These are phyloP conservation scores for Silene noctiflora DNA, from an alignment of 179 eudicot genomes.

Conservation along the genomic window DNA sequence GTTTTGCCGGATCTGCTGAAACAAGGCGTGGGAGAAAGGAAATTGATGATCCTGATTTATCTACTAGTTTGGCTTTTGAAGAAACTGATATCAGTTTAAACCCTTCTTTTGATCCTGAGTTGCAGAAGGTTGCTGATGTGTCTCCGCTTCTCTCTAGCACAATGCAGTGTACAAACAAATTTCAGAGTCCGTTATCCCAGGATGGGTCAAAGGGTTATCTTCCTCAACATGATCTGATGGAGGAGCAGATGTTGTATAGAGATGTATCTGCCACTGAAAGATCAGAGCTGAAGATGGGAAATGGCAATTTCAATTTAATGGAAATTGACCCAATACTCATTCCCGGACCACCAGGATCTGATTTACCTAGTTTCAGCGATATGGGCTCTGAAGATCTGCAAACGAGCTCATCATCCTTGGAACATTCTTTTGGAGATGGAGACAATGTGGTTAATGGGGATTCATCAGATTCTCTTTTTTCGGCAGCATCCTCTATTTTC, in stretches of 20 bases:
- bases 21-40: constrained; percentile 24
- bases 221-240: constrained; percentile 23
- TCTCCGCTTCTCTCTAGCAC: constrained; percentile 16
- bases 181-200: constrained; percentile 26
- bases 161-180: constrained; percentile 18
- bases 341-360: constrained; percentile 95
- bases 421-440: constrained; percentile 45
- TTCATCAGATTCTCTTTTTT: constrained; percentile 51
- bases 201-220: constrained; percentile 22
- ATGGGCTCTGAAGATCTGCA: constrained; percentile 66
- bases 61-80: constrained; percentile 25
- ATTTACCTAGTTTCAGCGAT: constrained; percentile 74
- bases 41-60: constrained; percentile 27
- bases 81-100: constrained; percentile 30
- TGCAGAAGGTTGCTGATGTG: constrained; percentile 22
- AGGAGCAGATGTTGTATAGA: constrained; percentile 32
- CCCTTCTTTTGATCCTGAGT: constrained; percentile 35
- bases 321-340: constrained; percentile 72
- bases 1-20: constrained; percentile 16
- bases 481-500: constrained; percentile 52
- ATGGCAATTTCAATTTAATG: constrained; percentile 28
- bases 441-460: constrained; percentile 40
- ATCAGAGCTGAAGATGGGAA: constrained; percentile 26
- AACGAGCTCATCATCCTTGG: constrained; percentile 47
- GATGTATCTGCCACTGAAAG: constrained; percentile 31